phyloP scores from a whole-genome alignment of 257 asterid species.

The Penstemon davidsonii region DNA sequence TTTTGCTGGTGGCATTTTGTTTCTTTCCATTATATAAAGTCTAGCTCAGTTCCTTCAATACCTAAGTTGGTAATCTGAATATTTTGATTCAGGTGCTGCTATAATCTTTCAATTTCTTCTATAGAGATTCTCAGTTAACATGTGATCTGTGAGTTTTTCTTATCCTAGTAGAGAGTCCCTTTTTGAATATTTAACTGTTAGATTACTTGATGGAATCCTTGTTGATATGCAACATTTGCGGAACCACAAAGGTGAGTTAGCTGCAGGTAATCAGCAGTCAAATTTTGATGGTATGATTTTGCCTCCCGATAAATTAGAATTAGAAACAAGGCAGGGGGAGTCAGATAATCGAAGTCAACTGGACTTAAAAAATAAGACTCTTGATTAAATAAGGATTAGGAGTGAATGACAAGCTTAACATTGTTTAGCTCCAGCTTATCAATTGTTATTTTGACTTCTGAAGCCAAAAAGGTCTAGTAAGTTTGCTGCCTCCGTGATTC shows the following conservation, averaged over 20 bases:
- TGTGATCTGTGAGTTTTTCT: conserved; percentile 65
- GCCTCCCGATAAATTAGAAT: conserved; percentile 19
- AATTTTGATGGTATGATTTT: conserved; percentile 16
- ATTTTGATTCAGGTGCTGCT: conserved; percentile 65
- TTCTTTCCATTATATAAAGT: conserved; percentile 21
- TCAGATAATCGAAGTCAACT: conserved; percentile 1
- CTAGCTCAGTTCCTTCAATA: conserved; percentile 24
- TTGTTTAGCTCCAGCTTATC: conserved; percentile 19
- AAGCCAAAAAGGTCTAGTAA: neutral
- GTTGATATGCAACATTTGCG: conserved; percentile 31
- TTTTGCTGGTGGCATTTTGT: conserved; percentile 23
- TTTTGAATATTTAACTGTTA: conserved; percentile 25
- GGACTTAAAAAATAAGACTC: neutral
- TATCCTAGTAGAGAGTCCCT: conserved; percentile 38
- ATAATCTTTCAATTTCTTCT: conserved; percentile 55
- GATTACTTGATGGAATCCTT: conserved; percentile 30
- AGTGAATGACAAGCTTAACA: neutral
- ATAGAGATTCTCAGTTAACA: conserved; percentile 52
- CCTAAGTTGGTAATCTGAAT: conserved; percentile 50
- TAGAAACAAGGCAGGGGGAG: conserved; percentile 1
- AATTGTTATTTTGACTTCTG: conserved; percentile 7
- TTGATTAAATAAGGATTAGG: conserved; percentile 8
- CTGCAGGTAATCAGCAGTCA: conserved; percentile 23
- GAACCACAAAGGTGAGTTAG: conserved; percentile 28
- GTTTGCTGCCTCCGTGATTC: conserved; percentile 12